Base-by-base conservation (phyloP, 352 stramenopile species). In the Globisporangium spinosum region DNA sequence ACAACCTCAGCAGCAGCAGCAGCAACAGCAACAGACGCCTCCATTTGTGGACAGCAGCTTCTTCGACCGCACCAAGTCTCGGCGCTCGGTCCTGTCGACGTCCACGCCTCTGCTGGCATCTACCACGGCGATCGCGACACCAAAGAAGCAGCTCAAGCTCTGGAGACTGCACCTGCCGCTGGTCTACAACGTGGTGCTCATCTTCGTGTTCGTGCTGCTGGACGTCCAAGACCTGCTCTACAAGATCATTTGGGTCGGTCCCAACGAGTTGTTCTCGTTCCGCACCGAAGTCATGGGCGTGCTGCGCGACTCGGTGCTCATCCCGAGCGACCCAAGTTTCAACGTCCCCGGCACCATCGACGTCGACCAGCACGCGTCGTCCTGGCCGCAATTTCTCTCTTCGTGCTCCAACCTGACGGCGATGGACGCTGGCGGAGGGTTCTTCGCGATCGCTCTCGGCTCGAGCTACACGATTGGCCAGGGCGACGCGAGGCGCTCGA, bases 171-270 rank as follows among this genome's bases (percentile, higher is more conserved):
- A 58, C 2, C 58, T 65, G 8, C 45, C 58, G 6, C 51, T 70
- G n/a, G 20, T 66, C 22, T 60, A 17, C 45, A 70, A 70, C 38
- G 34, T 57, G 13, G 65, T n/a, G 29, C 22, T 60, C 7, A 60
- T 70, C 34, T 0, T 62, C 15, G 22, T 38, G 13, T 51, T 70
- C 23, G 32, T 70, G 8, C 45, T 70, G 32, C 35, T 71, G 23
- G 72, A 77, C 58, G 23, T 71, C 22, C 72, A 72, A 15, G 72
- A 77, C 47, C 40, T 75, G 35, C 67, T 67, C 32, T 77, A 75
- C 58, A 77, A 77, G 60, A 58, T 73, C 58, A 54, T 64, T 13
- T 77, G 72, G 72, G 63, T 77, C 58, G 72, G 72, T 2, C 65
- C 72, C 20, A 59, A 56, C 56, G 72, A 77, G 10, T 58, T 62